Evolutionary conservation across 345 rosid species (phyloP).

Genomic region (Brassica napus): DNA sequence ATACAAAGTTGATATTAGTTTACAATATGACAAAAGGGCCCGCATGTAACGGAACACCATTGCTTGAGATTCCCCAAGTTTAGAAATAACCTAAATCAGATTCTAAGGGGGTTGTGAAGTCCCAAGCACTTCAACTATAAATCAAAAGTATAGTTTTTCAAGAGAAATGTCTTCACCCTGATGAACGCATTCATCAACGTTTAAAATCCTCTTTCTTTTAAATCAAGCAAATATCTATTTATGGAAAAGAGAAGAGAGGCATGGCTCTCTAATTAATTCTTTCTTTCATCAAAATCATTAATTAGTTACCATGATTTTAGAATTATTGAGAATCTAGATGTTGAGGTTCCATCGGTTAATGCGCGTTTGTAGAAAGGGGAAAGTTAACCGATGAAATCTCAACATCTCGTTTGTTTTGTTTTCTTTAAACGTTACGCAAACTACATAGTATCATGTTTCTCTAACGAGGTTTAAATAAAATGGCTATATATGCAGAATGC

Average conservation of each 20-base stretch:
- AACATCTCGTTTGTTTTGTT: neutral
- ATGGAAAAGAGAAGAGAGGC: conserved; percentile 41
- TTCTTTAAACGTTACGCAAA: neutral
- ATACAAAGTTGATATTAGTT: neutral
- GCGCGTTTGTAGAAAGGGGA: conserved; percentile 32
- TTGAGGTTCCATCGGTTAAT: conserved; percentile 39
- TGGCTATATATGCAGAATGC: conserved; percentile 37
- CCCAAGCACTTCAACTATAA: conserved; percentile 24
- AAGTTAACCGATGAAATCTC: conserved; percentile 36
- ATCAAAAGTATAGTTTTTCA: conserved; percentile 6
- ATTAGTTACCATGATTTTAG: neutral
- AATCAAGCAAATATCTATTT: conserved; percentile 13
- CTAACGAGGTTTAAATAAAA: conserved; percentile 2
- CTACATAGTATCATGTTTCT: neutral
- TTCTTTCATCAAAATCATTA: neutral
- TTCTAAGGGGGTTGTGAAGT: neutral
- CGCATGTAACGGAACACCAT: conserved; percentile 23
- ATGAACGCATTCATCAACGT: conserved; percentile 25
- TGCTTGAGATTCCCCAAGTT: conserved; percentile 23
- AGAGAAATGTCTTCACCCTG: conserved; percentile 18
- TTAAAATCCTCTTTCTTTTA: conserved; percentile 24
- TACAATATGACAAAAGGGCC: neutral
- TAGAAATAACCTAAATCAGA: conserved; percentile 32
- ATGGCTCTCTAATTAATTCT: conserved; percentile 5
- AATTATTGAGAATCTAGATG: neutral